Base-by-base conservation (phyloP, 495 filamentous ascomycete genomes). In the Margaritispora aquatica region DNA sequence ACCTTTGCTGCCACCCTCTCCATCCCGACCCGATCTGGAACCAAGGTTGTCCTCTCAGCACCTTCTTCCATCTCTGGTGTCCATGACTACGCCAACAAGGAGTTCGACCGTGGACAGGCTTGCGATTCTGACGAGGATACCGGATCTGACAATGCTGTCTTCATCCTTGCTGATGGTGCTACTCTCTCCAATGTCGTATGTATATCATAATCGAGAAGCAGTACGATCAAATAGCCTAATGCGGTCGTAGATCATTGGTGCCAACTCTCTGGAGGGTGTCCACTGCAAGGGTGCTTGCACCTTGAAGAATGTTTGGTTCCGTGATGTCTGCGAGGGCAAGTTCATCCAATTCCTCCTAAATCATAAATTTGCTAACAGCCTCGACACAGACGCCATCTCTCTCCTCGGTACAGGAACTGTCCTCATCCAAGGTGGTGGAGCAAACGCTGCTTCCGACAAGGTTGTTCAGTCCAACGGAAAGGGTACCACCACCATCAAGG, bases 381-480 rank as follows among this genome's bases (percentile, higher is more conserved):
- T 13, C 13, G 29, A 9, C 29, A 34, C 29, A 57, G 55, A 58
- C 36, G 55, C 55, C 55, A 51, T 58, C 44, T 75, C 55, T 58
- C 76, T 76, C 64, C 60, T 62, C 41, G 71, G 72, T 29, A 66
- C 66, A 46, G 75, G 74, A 17, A 69, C 69, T 47, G 75, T 69
- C 69, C 19, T 72, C 59, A 77, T 84, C 67, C 78, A 73, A 59
- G 82, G 81, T 54, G 83, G 84, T 34, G 84, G 84, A 50, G 83
- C 83, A 3, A 71, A 76, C 17, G 70, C 69, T 41, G 83, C 44
- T 19, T 4, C 7, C 0, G 83, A 87, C 70, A 87, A 87, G 68
- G 76, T 87, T 47, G 72, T 87, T 60, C 84, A 86, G 70, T 79
- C 84, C 75, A 87, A 87, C 72, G 80, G 78, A 46, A 69, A 69